Base-by-base conservation (phyloP, 2,329 filamentous ascomycete species). In the Hymenoscyphus occultus region DNA sequence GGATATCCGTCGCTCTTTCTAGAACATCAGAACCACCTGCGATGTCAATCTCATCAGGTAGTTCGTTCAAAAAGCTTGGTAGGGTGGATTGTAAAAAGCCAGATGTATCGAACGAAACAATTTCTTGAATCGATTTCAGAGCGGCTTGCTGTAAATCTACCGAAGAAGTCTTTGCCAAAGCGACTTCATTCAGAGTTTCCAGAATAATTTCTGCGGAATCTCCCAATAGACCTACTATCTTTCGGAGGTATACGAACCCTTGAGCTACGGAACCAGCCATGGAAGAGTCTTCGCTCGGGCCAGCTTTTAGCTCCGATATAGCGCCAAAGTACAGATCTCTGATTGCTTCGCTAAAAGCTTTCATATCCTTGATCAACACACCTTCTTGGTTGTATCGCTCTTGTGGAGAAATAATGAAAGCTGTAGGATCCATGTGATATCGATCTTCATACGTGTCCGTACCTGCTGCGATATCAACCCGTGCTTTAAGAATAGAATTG, bases 401-500 rank as follows among this genome's bases (percentile, higher is more conserved):
- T 45, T 31, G 7, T 39, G 48, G 45, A 39, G 42, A 40, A 31
- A 32, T 6, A n/a, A 58, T 12, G 9, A 62, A 56, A 22, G 5
- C 31, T 35, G 48, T 16, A 14, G 16, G 28, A n/a, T 56, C 48
- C 28, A 31, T 16, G 22, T 60, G 35, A 16, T 22, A 40, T 19
- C 14, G 39, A 14, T 56, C 35, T 28, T 12, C 32, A 16, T 54
- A 59, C 3, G 45, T 58, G 56, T 62, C 62, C 19, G 64, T 60
- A 48, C 65, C 19, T 39, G 42, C 45, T 31, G 67, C 54, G 22
- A 66, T 48, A 32, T 67, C 64, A 14, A 70, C 56, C 28, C 69
- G 65, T 57, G 73, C 70, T 56, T 71, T 65, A 1, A 76, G 58
- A 48, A 75, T 65, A 5, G 65, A 19, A 42, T 74, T 75, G n/a